Percentiles rank a stretch among this genome's conserved stretches.
These are phyloP conservation scores for Suillus bovinus DNA, from an alignment of 768 basidiomycete species.

Conservation along the genomic window DNA sequence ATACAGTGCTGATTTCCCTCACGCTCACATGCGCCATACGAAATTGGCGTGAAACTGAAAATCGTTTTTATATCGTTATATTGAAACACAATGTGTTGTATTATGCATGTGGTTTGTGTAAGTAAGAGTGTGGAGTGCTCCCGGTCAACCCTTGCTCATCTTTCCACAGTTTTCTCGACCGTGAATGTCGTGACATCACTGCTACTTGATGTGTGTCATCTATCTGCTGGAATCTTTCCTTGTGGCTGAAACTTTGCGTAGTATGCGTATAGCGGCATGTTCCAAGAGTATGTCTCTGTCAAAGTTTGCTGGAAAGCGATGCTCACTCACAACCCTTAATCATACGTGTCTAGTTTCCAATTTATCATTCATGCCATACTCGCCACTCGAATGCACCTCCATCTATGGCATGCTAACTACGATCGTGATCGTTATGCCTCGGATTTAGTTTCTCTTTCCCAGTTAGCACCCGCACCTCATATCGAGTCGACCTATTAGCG, in stretches of 20 bases:
- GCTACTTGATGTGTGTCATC: slow-evolving; percentile 2
- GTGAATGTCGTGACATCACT: slow-evolving; percentile 7
- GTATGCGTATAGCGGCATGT: slow-evolving; percentile 11
- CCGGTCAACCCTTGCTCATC: neutral
- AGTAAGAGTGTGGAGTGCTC: neutral
- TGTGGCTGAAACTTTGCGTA: neutral
- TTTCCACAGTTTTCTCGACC: slow-evolving; percentile 3
- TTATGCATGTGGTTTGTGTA: slow-evolving; percentile 10
- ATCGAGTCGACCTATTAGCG: neutral
- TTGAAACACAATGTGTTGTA: slow-evolving; percentile 11
- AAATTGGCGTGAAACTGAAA: neutral
- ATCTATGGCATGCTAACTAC: neutral
- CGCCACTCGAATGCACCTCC: slow-evolving; percentile 10
- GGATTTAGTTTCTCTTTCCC: neutral
- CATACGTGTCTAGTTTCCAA: slow-evolving; percentile 1
- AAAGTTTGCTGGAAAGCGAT: neutral
- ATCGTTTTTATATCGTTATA: neutral
- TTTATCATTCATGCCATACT: slow-evolving; percentile 11
- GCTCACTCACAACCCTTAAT: neutral
- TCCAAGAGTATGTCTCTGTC: slow-evolving; percentile 5
- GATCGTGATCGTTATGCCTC: neutral
- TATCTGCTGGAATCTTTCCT: neutral
- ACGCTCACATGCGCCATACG: slow-evolving; percentile 3
- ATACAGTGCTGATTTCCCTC: slow-evolving; percentile 6
- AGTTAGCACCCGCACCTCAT: neutral